Conservation (phyloP, 192 early-diverging fungal species). For the Rhizophagus sp. region DNA sequence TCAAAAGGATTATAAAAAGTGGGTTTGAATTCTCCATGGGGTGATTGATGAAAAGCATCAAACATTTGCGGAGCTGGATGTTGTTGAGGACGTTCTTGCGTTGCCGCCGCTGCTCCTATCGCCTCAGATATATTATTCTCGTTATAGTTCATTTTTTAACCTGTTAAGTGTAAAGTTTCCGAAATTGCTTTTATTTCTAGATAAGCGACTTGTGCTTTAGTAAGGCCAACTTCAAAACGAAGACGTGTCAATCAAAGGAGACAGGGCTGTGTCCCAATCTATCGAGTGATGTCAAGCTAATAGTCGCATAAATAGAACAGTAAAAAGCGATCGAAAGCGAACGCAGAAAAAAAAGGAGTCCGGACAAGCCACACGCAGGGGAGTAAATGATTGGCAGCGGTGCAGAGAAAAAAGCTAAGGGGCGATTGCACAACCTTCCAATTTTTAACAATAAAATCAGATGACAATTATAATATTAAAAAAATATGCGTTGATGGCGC, state of each 20-base stretch:
- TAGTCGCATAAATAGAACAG: slow-evolving; percentile 15
- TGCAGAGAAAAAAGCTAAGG: not conserved
- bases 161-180: not conserved
- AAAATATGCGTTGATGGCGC: not conserved
- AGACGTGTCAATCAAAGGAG: slow-evolving; percentile 20
- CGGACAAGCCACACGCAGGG: slow-evolving; percentile 17
- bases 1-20: slow-evolving; percentile 78
- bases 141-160: slow-evolving; percentile 21
- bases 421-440: slow-evolving; percentile 4
- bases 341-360: slow-evolving; percentile 4
- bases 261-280: slow-evolving; percentile 18
- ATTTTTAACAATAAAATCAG: not conserved
- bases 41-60: slow-evolving; percentile 34
- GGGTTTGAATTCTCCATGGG: slow-evolving; percentile 59
- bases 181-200: slow-evolving; percentile 3
- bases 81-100: slow-evolving; percentile 4
- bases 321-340: slow-evolving; percentile 21
- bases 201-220: slow-evolving; percentile 8
- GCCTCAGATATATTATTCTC: not conserved
- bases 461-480: not conserved
- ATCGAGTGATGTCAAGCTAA: slow-evolving; percentile 7
- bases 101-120: not conserved
- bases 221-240: slow-evolving; percentile 4
- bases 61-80: slow-evolving; percentile 32
- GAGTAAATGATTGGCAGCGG: slow-evolving; percentile 13